Evolutionary conservation across 2,329 filamentous ascomycete species (phyloP).

Genomic region (Alternaria sp.): DNA sequence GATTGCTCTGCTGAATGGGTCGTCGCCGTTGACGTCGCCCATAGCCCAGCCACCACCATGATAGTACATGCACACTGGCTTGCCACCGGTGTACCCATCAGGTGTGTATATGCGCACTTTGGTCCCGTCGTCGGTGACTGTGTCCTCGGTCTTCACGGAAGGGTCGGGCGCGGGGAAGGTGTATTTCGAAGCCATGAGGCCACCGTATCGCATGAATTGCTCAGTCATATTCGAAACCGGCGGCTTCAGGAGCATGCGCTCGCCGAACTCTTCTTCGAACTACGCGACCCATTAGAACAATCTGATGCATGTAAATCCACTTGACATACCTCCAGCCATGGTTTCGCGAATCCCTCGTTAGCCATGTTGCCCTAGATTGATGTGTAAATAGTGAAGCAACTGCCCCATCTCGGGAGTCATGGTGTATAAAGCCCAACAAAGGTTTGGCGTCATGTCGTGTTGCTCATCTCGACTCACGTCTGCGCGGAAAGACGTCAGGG

Average conservation of each 20-base stretch:
- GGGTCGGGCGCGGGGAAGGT: constrained; percentile 40
- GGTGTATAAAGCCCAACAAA: background rate
- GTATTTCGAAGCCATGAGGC: constrained; percentile 30
- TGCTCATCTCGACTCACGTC: background rate
- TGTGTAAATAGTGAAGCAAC: background rate
- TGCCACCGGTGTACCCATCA: constrained; percentile 34
- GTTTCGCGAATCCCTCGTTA: constrained; percentile 33
- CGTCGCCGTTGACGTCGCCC: constrained; percentile 45
- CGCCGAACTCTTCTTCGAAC: constrained; percentile 43
- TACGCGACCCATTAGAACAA: constrained; percentile 11
- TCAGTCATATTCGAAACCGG: constrained; percentile 25
- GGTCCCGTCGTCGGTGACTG: constrained; percentile 28
- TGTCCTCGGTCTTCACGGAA: constrained; percentile 41
- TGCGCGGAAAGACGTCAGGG: constrained; percentile 1
- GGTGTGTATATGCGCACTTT: constrained; percentile 47
- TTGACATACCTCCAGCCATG: constrained; percentile 33
- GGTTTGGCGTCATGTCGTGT: background rate
- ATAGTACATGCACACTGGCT: constrained; percentile 44
- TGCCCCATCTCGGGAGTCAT: background rate
- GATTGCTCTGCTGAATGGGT: constrained; percentile 34
- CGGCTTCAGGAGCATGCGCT: constrained; percentile 32
- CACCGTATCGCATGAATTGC: constrained; percentile 24
- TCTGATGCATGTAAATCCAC: constrained; percentile 16
- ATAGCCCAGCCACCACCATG: constrained; percentile 50
- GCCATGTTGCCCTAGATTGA: background rate